phyloP scores from a whole-genome alignment of 176 grass and related monocot species.

The Triticum urartu region DNA sequence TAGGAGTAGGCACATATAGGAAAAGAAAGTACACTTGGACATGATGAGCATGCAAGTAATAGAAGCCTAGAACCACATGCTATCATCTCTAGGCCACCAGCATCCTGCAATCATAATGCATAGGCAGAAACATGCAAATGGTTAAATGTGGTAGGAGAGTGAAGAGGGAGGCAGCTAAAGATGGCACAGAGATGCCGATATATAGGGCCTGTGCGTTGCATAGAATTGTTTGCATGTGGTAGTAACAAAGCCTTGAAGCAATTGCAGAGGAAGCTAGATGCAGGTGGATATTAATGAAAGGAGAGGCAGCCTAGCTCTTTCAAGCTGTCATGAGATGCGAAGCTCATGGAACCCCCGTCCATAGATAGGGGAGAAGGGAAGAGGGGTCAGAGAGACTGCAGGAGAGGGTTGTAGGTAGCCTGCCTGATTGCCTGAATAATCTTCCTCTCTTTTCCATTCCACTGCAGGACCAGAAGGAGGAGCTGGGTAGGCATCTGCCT shows the following conservation, averaged over 20 bases:
- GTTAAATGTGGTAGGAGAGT: constrained; percentile 6
- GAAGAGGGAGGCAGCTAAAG: constrained; percentile 15
- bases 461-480: constrained; percentile 36
- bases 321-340: constrained; percentile 33
- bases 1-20: not conserved
- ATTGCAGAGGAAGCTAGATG: constrained; percentile 23
- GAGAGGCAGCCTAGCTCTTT: constrained; percentile 26
- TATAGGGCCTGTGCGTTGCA: not conserved
- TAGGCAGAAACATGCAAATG: constrained; percentile 29
- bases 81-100: not conserved
- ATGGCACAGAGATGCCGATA: constrained; percentile 26
- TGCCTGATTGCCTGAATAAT: not conserved
- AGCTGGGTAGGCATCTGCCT: constrained; percentile 32
- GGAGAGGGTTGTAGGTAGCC: not conserved
- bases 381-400: not conserved
- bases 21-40: not conserved
- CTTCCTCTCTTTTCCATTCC: constrained; percentile 17
- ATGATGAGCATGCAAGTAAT: not conserved
- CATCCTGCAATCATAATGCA: constrained; percentile 33
- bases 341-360: constrained; percentile 24
- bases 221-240: constrained; percentile 28
- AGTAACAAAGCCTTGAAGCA: constrained; percentile 8
- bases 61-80: constrained; percentile 15
- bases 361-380: not conserved
- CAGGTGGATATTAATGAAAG: constrained; percentile 42